Evolutionary conservation across 768 basidiomycete genomes (phyloP).

Genomic region (Lactifluus pinguis): DNA sequence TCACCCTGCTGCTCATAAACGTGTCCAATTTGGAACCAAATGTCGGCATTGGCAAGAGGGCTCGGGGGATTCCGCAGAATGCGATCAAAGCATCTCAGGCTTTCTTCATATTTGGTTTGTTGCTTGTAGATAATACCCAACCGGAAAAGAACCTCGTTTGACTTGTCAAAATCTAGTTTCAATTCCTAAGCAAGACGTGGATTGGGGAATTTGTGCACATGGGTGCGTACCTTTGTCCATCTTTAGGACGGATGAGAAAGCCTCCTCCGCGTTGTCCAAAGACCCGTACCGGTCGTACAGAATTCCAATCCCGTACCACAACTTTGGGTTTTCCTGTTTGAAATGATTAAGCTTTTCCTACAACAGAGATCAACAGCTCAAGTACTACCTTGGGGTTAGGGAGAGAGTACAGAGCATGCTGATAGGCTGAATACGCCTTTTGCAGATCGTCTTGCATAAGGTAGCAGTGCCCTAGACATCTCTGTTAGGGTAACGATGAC

Average conservation of each 20-base stretch:
- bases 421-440: constrained; percentile 97
- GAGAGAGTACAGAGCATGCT: constrained; percentile 92
- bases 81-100: constrained; percentile 88
- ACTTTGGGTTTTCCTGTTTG: constrained; percentile 81
- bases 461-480: constrained; percentile 82
- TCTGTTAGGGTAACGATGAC: constrained; percentile 7
- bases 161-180: constrained; percentile 85
- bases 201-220: neutral
- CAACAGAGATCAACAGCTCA: constrained; percentile 8
- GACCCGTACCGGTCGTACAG: constrained; percentile 98
- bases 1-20: constrained; percentile 97
- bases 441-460: constrained; percentile 99
- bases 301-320: constrained; percentile 99
- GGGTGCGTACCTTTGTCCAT: constrained; percentile 80
- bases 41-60: constrained; percentile 93
- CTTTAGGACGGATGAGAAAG: constrained; percentile 88
- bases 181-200: neutral
- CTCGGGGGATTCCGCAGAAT: constrained; percentile 93
- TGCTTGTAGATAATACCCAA: constrained; percentile 99
- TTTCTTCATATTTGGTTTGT: constrained; percentile 87
- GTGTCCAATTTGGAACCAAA: constrained; percentile 99
- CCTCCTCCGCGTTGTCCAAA: constrained; percentile 97
- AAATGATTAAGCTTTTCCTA: constrained; percentile 9
- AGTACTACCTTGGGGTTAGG: constrained; percentile 89
- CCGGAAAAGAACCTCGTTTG: constrained; percentile 96